phyloP scores from a whole-genome alignment of 768 basidiomycete species.

The Auricularia cornea region DNA sequence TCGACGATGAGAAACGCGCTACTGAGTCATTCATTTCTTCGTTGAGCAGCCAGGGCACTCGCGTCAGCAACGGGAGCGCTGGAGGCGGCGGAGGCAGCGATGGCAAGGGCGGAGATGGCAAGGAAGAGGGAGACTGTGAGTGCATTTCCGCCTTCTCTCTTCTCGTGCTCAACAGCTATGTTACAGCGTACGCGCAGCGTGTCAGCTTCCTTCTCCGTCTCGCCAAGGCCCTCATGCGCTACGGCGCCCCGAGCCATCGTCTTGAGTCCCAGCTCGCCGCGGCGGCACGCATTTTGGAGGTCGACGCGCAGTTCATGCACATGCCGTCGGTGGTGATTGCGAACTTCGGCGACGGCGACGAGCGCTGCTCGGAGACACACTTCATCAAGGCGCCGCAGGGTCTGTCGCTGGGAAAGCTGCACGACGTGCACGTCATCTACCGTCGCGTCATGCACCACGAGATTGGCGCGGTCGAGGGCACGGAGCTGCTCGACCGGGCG shows the following conservation, averaged over 20 bases:
- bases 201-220: constrained; percentile 76
- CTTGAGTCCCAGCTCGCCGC: constrained; percentile 82
- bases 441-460: constrained; percentile 80
- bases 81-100: background rate
- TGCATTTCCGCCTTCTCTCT: background rate
- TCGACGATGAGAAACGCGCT: background rate
- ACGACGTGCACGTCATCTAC: constrained; percentile 77
- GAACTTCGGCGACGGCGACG: constrained; percentile 70
- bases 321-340: constrained; percentile 72
- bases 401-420: constrained; percentile 73
- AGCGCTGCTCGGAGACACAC: constrained; percentile 74
- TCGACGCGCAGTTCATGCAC: constrained; percentile 79
- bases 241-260: constrained; percentile 90
- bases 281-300: constrained; percentile 68
- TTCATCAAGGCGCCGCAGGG: constrained; percentile 78
- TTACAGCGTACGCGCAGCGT: constrained; percentile 30
- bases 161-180: background rate
- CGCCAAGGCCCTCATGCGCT: constrained; percentile 81
- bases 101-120: background rate
- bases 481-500: constrained; percentile 53
- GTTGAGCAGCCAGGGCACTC: too few species aligned
- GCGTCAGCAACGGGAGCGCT: background rate
- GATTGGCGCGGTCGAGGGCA: constrained; percentile 65
- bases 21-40: background rate
- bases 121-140: background rate